Percentiles rank a stretch among this genome's conserved stretches.
Conservation (phyloP, 306 rosid genomes). For the Aeschynomene evenia region DNA sequence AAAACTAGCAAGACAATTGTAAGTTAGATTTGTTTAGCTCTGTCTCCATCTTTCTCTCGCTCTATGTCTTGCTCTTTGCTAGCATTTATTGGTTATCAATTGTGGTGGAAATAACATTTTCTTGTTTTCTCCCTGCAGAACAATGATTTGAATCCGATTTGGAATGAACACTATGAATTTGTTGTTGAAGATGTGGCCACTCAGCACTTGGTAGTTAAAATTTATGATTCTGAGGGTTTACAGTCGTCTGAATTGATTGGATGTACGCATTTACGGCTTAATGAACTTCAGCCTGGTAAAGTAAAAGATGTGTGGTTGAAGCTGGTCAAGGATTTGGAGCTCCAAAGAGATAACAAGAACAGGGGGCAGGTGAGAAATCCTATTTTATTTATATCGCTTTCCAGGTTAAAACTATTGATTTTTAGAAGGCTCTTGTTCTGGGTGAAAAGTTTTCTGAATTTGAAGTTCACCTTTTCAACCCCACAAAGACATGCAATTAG, state of each 20-base stretch:
- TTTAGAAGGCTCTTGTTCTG: conserved; percentile 20
- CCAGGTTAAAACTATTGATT: conserved; percentile 24
- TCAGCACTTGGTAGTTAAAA: conserved; percentile 74
- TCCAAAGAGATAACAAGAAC: conserved; percentile 83
- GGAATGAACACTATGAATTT: conserved; percentile 96
- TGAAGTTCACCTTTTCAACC: conserved; percentile 8
- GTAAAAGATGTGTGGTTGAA: conserved; percentile 96
- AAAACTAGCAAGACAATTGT: conserved; percentile 93
- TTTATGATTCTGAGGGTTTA: conserved; percentile 77
- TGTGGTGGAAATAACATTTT: conserved; percentile 25
- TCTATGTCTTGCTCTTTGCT: not conserved
- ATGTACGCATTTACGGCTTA: conserved; percentile 57
- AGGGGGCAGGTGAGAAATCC: conserved; percentile 74
- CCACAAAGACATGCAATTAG: not conserved
- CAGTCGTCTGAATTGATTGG: conserved; percentile 81
- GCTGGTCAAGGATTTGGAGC: conserved; percentile 90
- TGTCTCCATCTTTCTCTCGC: not conserved
- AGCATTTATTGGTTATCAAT: conserved; percentile 17
- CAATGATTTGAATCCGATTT: conserved; percentile 92
- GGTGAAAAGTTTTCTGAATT: not conserved
- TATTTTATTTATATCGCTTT: conserved; percentile 7
- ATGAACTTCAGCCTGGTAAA: conserved; percentile 88
- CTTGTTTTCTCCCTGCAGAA: conserved; percentile 48
- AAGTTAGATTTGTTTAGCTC: conserved; percentile 28
- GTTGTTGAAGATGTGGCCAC: conserved; percentile 87